Base-by-base conservation (phyloP, 2,329 filamentous ascomycete species). In the Penicillium sp. region DNA sequence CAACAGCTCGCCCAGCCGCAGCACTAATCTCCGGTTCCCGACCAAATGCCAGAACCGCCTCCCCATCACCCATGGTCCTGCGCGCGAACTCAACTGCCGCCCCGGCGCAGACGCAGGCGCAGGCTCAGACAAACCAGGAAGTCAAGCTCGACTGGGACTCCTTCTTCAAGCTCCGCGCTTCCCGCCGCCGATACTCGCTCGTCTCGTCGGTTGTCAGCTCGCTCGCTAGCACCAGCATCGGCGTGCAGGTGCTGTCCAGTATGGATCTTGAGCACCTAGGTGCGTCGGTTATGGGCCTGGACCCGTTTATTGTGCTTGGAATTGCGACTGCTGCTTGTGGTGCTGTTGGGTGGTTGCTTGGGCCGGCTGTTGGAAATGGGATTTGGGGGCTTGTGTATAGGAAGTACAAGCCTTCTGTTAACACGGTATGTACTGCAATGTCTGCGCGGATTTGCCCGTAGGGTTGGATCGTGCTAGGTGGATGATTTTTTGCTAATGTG, bases 101-200 rank as follows among this genome's bases (percentile, higher is more conserved):
- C 4, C 56, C 70, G 10, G n/a, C n/a, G n/a, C n/a, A n/a, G n/a
- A n/a, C n/a, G n/a, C n/a, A n/a, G n/a, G n/a, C n/a, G n/a, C n/a
- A n/a, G n/a, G n/a, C n/a, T n/a, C 50, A 70, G 14, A 54, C 64
- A 43, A 60, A 64, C 28, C 61, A 67, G 46, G 56, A 63, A 46
- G 57, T 69, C 30, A 64, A 70, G n/a, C 81, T 91, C 35, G 82
- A 89, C 73, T 97, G 92, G 92, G 86, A 96, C 75, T 84, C 83
- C 44, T 97, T 95, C 77, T 95, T 97, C 78, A 82, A 83, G 67
- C 84, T 97, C 52, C 89, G 92, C 64, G 87, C 89, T 62, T 87
- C 84, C 52, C 88, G 92, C 48, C 86, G 92, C 53, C 83, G 88
- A 62, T 87, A 91, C 75, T 89, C 92, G 67, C 80, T 95, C 31